A percentile compares a stretch with the other conserved stretches of the same genome.
phyloP scores from a whole-genome alignment of 129 eudicot genomes.

The Chrysanthemum makinoi region DNA sequence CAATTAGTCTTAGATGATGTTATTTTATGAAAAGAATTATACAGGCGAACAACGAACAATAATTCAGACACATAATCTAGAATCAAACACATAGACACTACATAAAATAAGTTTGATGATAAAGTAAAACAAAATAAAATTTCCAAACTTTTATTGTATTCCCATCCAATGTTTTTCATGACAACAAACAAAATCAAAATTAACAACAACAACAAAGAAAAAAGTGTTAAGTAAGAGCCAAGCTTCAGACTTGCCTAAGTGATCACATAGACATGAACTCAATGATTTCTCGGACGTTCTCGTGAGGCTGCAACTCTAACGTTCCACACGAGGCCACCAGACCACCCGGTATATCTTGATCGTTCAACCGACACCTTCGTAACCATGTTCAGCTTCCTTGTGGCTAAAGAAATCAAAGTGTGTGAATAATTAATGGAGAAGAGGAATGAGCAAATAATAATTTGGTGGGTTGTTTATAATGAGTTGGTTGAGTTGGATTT shows the following conservation, averaged over 20 bases:
- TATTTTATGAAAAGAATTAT: too few species aligned
- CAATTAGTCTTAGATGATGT: not conserved
- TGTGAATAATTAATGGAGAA: conserved; percentile 11
- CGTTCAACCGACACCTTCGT: conserved; percentile 11
- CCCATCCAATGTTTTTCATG: conserved; percentile 20
- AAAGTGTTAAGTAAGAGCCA: conserved; percentile 36
- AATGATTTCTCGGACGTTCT: conserved; percentile 19
- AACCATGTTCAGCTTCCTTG: conserved; percentile 19
- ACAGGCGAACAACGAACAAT: not conserved
- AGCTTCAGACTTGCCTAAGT: conserved; percentile 48
- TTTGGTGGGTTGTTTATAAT: conserved; percentile 38
- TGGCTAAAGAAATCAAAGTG: conserved; percentile 25
- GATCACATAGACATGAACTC: conserved; percentile 40
- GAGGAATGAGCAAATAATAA: conserved; percentile 28
- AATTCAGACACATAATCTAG: not conserved
- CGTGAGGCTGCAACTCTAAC: conserved; percentile 34
- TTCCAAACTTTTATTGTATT: conserved; percentile 25
- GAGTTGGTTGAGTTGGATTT: conserved; percentile 39
- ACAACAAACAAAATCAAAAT: conserved; percentile 28
- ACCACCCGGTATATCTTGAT: conserved; percentile 11
- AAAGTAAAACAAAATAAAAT: not conserved
- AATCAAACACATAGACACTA: not conserved
- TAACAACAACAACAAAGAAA: not conserved
- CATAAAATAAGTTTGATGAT: not conserved
- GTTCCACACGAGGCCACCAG: conserved; percentile 20